phyloP scores from a whole-genome alignment of 2,329 filamentous ascomycete genomes.

The Aspergillus japonicus region DNA sequence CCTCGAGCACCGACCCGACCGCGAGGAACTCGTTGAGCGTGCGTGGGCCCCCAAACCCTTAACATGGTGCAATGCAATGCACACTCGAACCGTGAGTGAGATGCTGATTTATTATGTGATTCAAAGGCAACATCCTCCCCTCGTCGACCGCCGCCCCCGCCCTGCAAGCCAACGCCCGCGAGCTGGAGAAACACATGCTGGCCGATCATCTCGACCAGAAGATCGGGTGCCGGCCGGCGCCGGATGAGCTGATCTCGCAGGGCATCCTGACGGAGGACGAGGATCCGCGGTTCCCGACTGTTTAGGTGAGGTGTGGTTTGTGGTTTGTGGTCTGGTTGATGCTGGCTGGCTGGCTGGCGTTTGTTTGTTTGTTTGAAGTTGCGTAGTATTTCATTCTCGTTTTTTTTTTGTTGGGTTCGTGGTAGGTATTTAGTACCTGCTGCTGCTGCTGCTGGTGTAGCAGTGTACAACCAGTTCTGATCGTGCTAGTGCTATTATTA shows the following conservation, averaged over 20 bases:
- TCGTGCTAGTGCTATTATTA: no score
- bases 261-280: slow-evolving; percentile 73
- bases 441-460: no score
- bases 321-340: neutral
- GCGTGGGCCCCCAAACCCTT: no score
- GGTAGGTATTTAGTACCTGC: no score
- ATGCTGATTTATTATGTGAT: no score
- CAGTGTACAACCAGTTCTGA: no score
- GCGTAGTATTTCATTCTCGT: no score
- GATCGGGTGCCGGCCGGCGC: slow-evolving; percentile 72
- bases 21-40: slow-evolving; percentile 78
- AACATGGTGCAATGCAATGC: no score
- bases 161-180: slow-evolving; percentile 75
- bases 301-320: neutral
- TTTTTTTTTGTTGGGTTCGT: no score
- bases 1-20: slow-evolving; percentile 63
- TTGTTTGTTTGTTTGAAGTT: no score
- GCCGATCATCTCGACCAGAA: slow-evolving; percentile 85
- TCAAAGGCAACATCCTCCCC: slow-evolving; percentile 54
- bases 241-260: slow-evolving; percentile 72
- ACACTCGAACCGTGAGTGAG: no score
- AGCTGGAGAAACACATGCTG: slow-evolving; percentile 85
- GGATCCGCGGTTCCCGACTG: slow-evolving; percentile 34
- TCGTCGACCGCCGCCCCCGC: slow-evolving; percentile 74
- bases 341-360: no score